Percentiles rank a stretch among this genome's conserved stretches.
Evolutionary conservation across 2,329 filamentous ascomycete species (phyloP).

Genomic region (Penicillium olsonii): DNA sequence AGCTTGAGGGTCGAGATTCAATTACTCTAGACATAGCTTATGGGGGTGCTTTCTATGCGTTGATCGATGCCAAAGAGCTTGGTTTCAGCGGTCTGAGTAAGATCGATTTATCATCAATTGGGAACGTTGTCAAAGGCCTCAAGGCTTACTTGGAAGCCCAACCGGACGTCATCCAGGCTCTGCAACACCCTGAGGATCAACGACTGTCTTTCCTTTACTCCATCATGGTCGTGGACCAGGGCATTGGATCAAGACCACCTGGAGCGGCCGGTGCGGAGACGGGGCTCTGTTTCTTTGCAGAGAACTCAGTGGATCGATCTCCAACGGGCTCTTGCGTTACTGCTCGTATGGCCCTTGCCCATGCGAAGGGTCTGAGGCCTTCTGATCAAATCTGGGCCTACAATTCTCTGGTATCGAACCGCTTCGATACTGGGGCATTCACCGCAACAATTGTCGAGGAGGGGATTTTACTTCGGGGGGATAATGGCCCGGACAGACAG

Average conservation of each 20-base stretch:
- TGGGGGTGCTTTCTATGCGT: constrained; percentile 49
- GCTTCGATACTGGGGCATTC: constrained; percentile 22
- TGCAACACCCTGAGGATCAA: constrained; percentile 34
- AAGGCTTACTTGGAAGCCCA: constrained; percentile 16
- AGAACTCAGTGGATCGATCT: constrained; percentile 51
- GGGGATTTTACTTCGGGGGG: not conserved
- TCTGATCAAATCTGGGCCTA: constrained; percentile 34
- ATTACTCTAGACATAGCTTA: constrained; percentile 43
- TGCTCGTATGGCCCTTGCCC: constrained; percentile 39
- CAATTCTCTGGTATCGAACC: constrained; percentile 39
- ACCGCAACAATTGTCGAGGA: constrained; percentile 13
- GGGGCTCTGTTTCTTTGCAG: constrained; percentile 49
- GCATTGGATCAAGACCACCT: constrained; percentile 13
- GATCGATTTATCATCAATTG: constrained; percentile 28
- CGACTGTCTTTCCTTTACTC: constrained; percentile 44
- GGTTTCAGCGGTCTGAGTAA: constrained; percentile 38
- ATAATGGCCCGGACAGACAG: not conserved
- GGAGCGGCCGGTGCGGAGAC: constrained; percentile 38
- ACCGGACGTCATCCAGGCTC: constrained; percentile 22
- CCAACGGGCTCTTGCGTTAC: constrained; percentile 43
- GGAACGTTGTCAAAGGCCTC: constrained; percentile 16
- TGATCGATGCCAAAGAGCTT: constrained; percentile 40
- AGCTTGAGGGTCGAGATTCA: constrained; percentile 29
- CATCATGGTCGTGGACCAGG: constrained; percentile 37
- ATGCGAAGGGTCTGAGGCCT: constrained; percentile 30